These are phyloP conservation scores for Gnaphalium uliginosum DNA, from an alignment of 129 eudicot species.

Conservation along the genomic window DNA sequence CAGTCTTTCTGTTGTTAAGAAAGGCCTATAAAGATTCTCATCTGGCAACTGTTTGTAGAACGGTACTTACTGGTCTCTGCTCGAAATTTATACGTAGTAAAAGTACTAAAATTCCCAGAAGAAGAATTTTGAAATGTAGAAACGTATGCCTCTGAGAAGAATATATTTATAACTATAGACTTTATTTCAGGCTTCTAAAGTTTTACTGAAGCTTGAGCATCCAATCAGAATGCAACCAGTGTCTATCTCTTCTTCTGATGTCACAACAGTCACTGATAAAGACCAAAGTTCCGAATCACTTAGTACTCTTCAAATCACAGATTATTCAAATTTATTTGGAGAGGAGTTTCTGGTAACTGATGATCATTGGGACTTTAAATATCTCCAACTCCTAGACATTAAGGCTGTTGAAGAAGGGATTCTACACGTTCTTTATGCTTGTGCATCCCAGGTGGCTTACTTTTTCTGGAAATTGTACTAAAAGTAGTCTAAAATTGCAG, in stretches of 20 bases:
- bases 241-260: constrained; percentile 38
- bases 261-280: constrained; percentile 43
- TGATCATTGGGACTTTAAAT: constrained; percentile 58
- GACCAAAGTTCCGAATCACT: constrained; percentile 42
- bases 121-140: not conserved
- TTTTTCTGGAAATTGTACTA: not conserved
- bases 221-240: constrained; percentile 47
- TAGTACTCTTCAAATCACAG: constrained; percentile 43
- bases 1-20: constrained; percentile 64
- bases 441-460: constrained; percentile 79
- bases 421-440: constrained; percentile 86
- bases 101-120: not conserved
- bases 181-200: constrained; percentile 65
- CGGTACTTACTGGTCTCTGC: constrained; percentile 50
- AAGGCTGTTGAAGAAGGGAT: constrained; percentile 85
- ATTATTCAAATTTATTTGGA: constrained; percentile 79
- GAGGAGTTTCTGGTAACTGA: constrained; percentile 65
- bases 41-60: constrained; percentile 75
- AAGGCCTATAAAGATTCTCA: constrained; percentile 77
- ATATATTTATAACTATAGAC: constrained; percentile 4
- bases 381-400: constrained; percentile 67
- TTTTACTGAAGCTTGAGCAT: constrained; percentile 58
- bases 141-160: not conserved
- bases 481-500: not conserved
- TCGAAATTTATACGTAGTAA: not conserved